Conservation (phyloP, 768 basidiomycete genomes). For the Neoboletus magnificus region DNA sequence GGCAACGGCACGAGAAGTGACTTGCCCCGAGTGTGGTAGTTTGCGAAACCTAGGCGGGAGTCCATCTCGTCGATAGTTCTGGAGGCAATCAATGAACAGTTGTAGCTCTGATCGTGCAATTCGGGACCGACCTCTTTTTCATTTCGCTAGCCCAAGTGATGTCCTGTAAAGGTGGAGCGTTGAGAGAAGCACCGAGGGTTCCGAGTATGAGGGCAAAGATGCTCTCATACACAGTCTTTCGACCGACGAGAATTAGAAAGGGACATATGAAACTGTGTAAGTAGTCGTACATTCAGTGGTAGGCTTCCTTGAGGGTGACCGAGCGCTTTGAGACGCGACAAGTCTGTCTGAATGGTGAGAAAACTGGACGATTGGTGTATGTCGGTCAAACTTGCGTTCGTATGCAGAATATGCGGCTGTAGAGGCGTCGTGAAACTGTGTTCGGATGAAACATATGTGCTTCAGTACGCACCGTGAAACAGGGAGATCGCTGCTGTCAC, state of each 20-base stretch:
- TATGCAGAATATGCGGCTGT: constrained; percentile 78
- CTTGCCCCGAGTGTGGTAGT: constrained; percentile 55
- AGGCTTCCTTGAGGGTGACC: constrained; percentile 65
- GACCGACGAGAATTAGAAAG: background rate
- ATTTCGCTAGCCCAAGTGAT: constrained; percentile 91
- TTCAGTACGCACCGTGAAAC: constrained; percentile 47
- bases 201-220: constrained; percentile 62
- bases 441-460: background rate
- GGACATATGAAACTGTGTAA: background rate
- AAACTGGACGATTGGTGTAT: constrained; percentile 19
- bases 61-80: constrained; percentile 79
- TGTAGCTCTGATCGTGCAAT: background rate
- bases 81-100: constrained; percentile 2
- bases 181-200: constrained; percentile 69
- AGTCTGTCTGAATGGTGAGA: constrained; percentile 43
- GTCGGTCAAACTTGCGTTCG: constrained; percentile 54
- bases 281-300: constrained; percentile 54
- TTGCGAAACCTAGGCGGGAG: constrained; percentile 60
- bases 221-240: constrained; percentile 66
- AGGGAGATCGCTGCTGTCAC: constrained; percentile 44
- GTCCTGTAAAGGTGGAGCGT: constrained; percentile 66
- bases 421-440: background rate
- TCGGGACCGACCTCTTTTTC: constrained; percentile 60
- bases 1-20: constrained; percentile 26
- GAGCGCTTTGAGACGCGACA: constrained; percentile 73